Evolutionary conservation across 2,329 filamentous ascomycete genomes (phyloP).

Genomic region (Mollisiaceae sp.): DNA sequence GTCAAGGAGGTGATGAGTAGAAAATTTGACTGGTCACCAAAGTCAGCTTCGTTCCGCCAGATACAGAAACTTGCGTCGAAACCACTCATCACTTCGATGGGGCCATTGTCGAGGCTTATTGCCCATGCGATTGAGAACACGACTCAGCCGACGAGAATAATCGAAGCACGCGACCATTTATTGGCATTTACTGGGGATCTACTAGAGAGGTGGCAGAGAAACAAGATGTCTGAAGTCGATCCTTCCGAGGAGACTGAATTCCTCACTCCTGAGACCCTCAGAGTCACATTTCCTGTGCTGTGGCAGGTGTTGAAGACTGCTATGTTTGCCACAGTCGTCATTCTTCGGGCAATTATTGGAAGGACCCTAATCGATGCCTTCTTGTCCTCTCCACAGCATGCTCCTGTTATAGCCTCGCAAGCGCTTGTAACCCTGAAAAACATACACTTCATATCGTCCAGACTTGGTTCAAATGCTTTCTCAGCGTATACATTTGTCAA

Average conservation of each 20-base stretch:
- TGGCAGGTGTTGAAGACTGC: constrained; percentile 69
- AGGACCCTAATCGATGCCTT: constrained; percentile 60
- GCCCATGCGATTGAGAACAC: constrained; percentile 65
- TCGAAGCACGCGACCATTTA: constrained; percentile 57
- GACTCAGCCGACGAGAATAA: constrained; percentile 49
- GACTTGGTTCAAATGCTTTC: constrained; percentile 66
- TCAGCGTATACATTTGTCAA: constrained; percentile 74
- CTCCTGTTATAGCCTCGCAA: constrained; percentile 64
- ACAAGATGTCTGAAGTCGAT: constrained; percentile 70
- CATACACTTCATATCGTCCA: constrained; percentile 71
- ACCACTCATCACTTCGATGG: constrained; percentile 64
- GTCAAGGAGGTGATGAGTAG: constrained; percentile 54
- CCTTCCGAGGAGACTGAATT: constrained; percentile 61
- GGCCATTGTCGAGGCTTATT: constrained; percentile 65
- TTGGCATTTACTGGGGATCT: constrained; percentile 51
- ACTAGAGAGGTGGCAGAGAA: constrained; percentile 69
- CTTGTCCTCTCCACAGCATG: constrained; percentile 56
- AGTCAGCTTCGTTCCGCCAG: constrained; percentile 61
- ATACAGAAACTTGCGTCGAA: constrained; percentile 60
- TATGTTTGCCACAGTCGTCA: constrained; percentile 68
- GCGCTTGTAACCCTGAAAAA: constrained; percentile 67
- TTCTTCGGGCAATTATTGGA: constrained; percentile 63
- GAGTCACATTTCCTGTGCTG: constrained; percentile 63
- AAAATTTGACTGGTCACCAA: constrained; percentile 63
- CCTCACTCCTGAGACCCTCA: constrained; percentile 61